phyloP scores from a whole-genome alignment of 176 grass and related monocot genomes.

The Oryza brachyantha region DNA sequence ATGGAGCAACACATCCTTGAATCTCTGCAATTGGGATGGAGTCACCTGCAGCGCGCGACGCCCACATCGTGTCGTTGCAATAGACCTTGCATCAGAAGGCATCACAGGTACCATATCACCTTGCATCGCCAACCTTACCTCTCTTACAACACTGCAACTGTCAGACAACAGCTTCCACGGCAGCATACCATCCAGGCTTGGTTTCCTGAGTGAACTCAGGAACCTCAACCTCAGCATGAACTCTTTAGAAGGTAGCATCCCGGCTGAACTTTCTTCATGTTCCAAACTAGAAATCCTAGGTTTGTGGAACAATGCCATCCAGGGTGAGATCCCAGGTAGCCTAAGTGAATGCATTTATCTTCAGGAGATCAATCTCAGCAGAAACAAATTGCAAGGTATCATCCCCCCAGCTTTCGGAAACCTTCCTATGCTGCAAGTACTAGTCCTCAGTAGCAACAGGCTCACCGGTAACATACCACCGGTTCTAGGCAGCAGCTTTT shows the following conservation, averaged over 20 bases:
- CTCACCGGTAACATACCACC: conserved; percentile 16
- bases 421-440: conserved; percentile 24
- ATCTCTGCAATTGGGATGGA: conserved; percentile 26
- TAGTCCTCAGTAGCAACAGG: conserved; percentile 23
- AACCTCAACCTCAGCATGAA: conserved; percentile 53
- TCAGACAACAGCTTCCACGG: conserved; percentile 36
- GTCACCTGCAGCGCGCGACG: background rate
- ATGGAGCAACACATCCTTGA: background rate
- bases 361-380: background rate
- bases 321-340: too few relatives aligned
- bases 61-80: background rate
- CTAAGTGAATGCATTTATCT: too few relatives aligned
- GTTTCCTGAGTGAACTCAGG: conserved; percentile 16
- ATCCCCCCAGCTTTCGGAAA: conserved; percentile 34
- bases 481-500: conserved; percentile 23
- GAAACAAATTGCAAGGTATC: conserved; percentile 32
- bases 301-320: too few relatives aligned
- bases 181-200: conserved; percentile 33
- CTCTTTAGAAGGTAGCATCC: conserved; percentile 35
- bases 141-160: conserved; percentile 23
- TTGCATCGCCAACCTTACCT: conserved; percentile 29
- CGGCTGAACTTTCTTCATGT: conserved; percentile 20
- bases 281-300: too few relatives aligned
- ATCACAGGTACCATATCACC: conserved; percentile 34
- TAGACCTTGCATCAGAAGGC: conserved; percentile 19